Base-by-base conservation (phyloP, 345 rosid species). In the Pseudoturritis turrita region DNA sequence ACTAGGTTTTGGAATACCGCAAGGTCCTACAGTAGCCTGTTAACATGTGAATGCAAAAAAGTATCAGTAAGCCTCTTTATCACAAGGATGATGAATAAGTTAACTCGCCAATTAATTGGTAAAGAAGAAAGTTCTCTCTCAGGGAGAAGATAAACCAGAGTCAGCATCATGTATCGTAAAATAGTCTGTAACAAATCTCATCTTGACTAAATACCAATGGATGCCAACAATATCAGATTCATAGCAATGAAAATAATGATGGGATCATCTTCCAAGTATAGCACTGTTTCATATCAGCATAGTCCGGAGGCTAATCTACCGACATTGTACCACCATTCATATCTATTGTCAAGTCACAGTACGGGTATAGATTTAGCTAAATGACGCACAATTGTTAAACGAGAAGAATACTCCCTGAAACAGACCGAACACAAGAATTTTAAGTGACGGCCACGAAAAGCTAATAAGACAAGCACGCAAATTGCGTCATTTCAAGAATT, bases 1-100 rank as follows among this genome's bases (percentile, higher is more conserved):
- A 76, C 96, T 87, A 11, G 98, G 98, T 81, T 91, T 94, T 4
- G 91, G 83, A 26, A 72, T 61, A 55, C 78, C 88, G 77, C 96
- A 94, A 68, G 97, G 90, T 67, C 98, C 98, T 60, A 82, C 37
- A 13, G 85, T 85, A 65, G 97, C 97, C 97, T 91, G 87, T 68
- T 18, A 22, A 75, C 77, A 84, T 65, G 74, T 59, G 60, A 56
- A 21, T 6, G 50, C 33, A 18, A 10, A 41, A 33, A 33, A 58
- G 37, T 47, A 19, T 6, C 49, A 54, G 19, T 28, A 37, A 26
- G 26, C 33, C 25, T 25, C 14, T 39, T 68, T 10, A 56, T 44
- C 65, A 45, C 45, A 57, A 33, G 33, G 17, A 14, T 53, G 43
- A 28, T 41, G 10, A 7, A 53, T 19, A 15, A 43, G 2, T 7